These are phyloP conservation scores for Neofusicoccum umdonicola DNA, from an alignment of 2,329 filamentous ascomycete genomes.

Conservation along the genomic window DNA sequence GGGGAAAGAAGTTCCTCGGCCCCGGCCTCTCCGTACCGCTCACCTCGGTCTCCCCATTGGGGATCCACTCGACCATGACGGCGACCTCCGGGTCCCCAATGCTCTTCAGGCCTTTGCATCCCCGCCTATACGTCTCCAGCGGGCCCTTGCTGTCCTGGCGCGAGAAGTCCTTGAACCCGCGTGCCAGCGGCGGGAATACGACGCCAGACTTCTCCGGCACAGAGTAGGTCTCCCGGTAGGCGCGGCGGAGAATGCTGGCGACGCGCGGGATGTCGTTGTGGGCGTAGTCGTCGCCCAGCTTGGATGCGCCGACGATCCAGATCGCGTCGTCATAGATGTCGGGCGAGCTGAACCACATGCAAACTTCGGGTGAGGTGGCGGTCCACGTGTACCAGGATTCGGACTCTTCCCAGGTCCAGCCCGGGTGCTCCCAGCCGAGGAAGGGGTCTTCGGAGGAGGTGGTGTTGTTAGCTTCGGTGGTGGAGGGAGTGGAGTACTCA, in stretches of 20 bases:
- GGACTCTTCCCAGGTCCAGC: neutral
- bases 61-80: neutral
- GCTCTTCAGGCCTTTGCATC: neutral
- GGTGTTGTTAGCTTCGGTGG: neutral
- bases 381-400: neutral
- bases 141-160: neutral
- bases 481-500: neutral
- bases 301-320: neutral
- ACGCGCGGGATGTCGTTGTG: slow-evolving; percentile 11
- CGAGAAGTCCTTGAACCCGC: neutral
- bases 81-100: neutral
- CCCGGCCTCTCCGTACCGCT: too few relatives aligned
- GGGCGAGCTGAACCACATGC: neutral
- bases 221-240: neutral
- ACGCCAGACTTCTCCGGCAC: neutral
- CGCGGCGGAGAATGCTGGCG: neutral
- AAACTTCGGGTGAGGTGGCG: neutral
- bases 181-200: neutral
- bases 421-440: neutral
- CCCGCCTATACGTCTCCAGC: neutral
- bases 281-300: neutral
- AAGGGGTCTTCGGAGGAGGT: neutral
- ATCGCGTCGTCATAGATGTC: neutral
- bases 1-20: too few relatives aligned
- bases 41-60: neutral